These are phyloP conservation scores for Rhamnella rubrinervis DNA, from an alignment of 331 rosid genomes.

Conservation along the genomic window DNA sequence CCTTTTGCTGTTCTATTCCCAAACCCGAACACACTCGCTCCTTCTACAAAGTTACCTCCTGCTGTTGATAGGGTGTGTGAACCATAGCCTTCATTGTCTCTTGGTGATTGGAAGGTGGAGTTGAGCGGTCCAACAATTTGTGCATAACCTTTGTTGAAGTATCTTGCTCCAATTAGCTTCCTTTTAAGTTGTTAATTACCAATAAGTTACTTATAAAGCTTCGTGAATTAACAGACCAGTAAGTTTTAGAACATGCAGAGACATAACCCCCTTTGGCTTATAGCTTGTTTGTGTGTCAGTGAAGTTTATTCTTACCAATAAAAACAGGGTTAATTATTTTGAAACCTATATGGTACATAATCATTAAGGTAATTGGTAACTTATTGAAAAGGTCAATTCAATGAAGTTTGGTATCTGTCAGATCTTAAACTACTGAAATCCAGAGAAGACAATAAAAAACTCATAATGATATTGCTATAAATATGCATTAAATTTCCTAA, in stretches of 20 bases:
- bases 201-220: neutral
- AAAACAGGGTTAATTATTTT: no score
- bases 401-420: no score
- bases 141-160: constrained; percentile 74
- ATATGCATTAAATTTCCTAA: neutral
- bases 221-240: no score
- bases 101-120: constrained; percentile 61
- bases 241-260: no score
- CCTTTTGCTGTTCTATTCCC: constrained; percentile 90
- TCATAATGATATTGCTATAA: no score
- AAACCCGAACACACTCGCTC: constrained; percentile 65
- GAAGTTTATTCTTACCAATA: no score
- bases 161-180: constrained; percentile 92
- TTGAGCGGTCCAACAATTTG: constrained; percentile 46
- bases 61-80: constrained; percentile 94
- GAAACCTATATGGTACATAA: no score
- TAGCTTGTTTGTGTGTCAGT: neutral
- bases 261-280: neutral
- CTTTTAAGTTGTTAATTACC: constrained; percentile 28
- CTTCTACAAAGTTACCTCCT: constrained; percentile 64
- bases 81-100: constrained; percentile 86
- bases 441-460: no score
- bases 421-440: no score
- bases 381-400: no score
- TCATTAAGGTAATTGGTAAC: no score